Percentiles rank a stretch among this genome's conserved stretches.
These are phyloP conservation scores for Penicillium sclerotigenum DNA, from an alignment of 2,329 filamentous ascomycete genomes.

Conservation along the genomic window DNA sequence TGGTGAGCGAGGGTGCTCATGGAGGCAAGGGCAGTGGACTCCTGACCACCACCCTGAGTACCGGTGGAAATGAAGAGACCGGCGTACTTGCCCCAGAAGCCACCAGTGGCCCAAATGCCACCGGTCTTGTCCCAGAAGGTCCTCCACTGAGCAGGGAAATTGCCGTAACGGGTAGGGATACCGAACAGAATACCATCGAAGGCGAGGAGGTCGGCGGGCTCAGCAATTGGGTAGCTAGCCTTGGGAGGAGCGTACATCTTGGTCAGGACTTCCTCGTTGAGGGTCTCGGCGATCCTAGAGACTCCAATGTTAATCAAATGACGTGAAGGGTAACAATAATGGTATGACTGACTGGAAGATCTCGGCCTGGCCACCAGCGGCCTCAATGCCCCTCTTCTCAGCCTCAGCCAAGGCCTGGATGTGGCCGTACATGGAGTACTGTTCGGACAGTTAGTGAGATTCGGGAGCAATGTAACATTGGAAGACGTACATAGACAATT, in stretches of 20 bases:
- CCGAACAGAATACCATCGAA: constrained; percentile 93
- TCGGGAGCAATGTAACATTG: constrained; percentile 11
- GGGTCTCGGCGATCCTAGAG: constrained; percentile 74
- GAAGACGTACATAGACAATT: constrained; percentile 73
- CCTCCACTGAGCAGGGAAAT: constrained; percentile 97
- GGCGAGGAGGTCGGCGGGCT: constrained; percentile 59
- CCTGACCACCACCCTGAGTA: constrained; percentile 83
- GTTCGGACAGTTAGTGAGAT: background rate
- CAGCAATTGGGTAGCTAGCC: constrained; percentile 62
- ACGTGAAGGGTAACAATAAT: background rate
- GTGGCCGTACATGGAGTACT: constrained; percentile 96
- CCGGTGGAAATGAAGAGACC: constrained; percentile 90
- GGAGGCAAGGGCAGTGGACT: constrained; percentile 74
- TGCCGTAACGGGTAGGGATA: constrained; percentile 93
- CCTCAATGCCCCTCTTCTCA: constrained; percentile 85
- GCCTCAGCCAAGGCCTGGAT: constrained; percentile 79
- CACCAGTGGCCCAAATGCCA: constrained; percentile 74
- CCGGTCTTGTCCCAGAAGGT: constrained; percentile 81
- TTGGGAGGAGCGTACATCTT: constrained; percentile 93
- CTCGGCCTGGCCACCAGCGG: constrained; percentile 76
- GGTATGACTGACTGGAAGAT: constrained; percentile 66
- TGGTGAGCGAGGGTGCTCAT: constrained; percentile 89
- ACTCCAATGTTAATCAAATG: constrained; percentile 7
- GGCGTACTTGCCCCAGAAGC: constrained; percentile 81
- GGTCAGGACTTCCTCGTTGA: constrained; percentile 72